Evolutionary conservation across 2,329 filamentous ascomycete species (phyloP).

Genomic region (Fusarium siculi): DNA sequence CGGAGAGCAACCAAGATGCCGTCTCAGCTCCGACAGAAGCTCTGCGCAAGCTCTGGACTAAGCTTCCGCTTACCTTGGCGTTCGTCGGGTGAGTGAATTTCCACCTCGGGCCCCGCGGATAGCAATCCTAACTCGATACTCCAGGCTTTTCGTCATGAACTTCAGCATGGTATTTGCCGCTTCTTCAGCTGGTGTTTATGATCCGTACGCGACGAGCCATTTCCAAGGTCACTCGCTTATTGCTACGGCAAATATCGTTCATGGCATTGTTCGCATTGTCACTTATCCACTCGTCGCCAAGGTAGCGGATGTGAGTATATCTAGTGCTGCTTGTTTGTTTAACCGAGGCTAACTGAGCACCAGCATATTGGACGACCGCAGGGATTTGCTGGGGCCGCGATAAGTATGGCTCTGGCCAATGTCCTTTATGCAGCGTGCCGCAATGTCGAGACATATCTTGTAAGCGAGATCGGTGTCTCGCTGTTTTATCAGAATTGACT

Average conservation of each 20-base stretch:
- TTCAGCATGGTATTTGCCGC: slow-evolving; percentile 21
- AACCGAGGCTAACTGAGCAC: neutral
- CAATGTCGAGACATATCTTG: slow-evolving; percentile 23
- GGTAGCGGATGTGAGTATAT: slow-evolving; percentile 1
- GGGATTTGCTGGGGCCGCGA: slow-evolving; percentile 10
- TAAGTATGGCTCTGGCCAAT: slow-evolving; percentile 19
- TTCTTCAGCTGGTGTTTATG: slow-evolving; percentile 19
- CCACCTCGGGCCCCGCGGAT: rapidly evolving
- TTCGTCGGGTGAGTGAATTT: neutral
- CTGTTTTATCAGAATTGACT: rapidly evolving
- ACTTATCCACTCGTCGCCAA: slow-evolving; percentile 17
- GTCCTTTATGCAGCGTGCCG: slow-evolving; percentile 18
- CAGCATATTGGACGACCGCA: slow-evolving; percentile 19
- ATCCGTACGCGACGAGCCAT: slow-evolving; percentile 21
- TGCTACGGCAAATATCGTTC: slow-evolving; percentile 6
- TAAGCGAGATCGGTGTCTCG: neutral
- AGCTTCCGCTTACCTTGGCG: neutral
- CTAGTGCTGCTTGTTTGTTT: rapidly evolving
- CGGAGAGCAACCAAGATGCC: neutral
- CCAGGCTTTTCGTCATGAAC: slow-evolving; percentile 19
- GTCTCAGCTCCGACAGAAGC: neutral
- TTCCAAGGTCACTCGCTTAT: slow-evolving; percentile 23
- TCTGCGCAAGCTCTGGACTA: neutral
- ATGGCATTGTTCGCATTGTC: slow-evolving; percentile 21
- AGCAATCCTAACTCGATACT: neutral